These are phyloP conservation scores for Capsella bursapastoris DNA, from an alignment of 345 rosid species.

Conservation along the genomic window DNA sequence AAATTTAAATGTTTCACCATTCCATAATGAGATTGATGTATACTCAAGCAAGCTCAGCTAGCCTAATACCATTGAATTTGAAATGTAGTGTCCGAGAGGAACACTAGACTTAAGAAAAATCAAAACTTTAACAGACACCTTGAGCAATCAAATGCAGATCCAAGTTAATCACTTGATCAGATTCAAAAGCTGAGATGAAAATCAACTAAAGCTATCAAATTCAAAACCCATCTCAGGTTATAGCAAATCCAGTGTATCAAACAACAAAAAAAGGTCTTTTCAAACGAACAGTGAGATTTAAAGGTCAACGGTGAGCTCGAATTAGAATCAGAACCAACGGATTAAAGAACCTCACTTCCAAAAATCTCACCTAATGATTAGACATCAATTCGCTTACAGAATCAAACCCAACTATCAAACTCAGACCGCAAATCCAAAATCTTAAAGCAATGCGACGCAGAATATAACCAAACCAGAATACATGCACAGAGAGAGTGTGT, in stretches of 20 bases:
- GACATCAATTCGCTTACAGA: neutral
- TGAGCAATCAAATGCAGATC: constrained; percentile 27
- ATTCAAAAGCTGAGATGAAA: constrained; percentile 15
- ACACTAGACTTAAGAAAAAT: neutral
- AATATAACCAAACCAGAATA: neutral
- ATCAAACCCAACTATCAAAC: neutral
- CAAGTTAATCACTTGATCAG: constrained; percentile 17
- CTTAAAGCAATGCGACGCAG: constrained; percentile 13
- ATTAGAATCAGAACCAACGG: constrained; percentile 3
- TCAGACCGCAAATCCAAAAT: constrained; percentile 15
- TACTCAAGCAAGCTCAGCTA: constrained; percentile 16
- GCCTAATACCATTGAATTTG: neutral
- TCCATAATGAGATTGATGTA: constrained; percentile 17
- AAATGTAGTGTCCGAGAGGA: neutral
- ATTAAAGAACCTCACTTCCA: constrained; percentile 21
- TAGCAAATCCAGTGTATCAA: neutral
- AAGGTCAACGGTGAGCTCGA: constrained; percentile 34
- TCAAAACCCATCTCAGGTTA: constrained; percentile 25
- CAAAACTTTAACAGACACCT: constrained; percentile 12
- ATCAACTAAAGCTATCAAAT: constrained; percentile 15
- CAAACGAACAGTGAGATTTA: constrained; percentile 14
- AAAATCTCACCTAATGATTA: constrained; percentile 10
- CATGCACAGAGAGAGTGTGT: neutral
- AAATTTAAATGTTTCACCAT: neutral
- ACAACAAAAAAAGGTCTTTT: neutral